These are phyloP conservation scores for Saitozyma podzolica DNA, from an alignment of 768 basidiomycete genomes.

Conservation along the genomic window DNA sequence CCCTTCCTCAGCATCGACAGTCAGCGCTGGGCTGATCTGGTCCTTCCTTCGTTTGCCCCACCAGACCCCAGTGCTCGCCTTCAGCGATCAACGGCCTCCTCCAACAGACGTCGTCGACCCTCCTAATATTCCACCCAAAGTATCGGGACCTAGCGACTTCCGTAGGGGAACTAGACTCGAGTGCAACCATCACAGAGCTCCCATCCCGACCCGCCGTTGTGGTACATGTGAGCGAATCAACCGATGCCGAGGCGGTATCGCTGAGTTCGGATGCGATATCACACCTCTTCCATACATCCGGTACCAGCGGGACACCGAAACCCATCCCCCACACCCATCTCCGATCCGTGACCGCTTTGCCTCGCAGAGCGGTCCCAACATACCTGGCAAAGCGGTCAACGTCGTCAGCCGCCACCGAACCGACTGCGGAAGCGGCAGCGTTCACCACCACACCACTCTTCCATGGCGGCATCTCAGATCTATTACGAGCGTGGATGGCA, in stretches of 20 bases:
- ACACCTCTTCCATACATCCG: conserved; percentile 57
- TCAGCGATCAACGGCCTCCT: conserved; percentile 57
- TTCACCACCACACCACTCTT: conserved; percentile 59
- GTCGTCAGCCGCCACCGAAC: conserved; percentile 24
- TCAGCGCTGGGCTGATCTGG: neutral
- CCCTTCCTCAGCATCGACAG: neutral
- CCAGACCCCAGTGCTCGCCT: conserved; percentile 53
- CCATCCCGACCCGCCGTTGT: too few species aligned
- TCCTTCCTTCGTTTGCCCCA: neutral
- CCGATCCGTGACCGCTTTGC: conserved; percentile 44
- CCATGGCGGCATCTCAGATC: conserved; percentile 55
- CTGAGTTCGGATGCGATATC: conserved; percentile 26
- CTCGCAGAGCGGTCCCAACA: conserved; percentile 33
- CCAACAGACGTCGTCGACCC: conserved; percentile 52
- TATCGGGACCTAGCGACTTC: conserved; percentile 52
- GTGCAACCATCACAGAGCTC: too few species aligned
- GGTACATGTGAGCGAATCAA: too few species aligned
- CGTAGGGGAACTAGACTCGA: conserved; percentile 8
- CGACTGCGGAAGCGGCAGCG: conserved; percentile 52
- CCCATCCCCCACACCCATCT: conserved; percentile 53
- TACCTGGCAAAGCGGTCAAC: conserved; percentile 44
- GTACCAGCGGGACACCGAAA: conserved; percentile 60
- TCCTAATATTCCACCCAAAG: conserved; percentile 55
- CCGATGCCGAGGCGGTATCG: conserved; percentile 11
- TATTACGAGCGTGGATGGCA: conserved; percentile 57